Evolutionary conservation across 768 basidiomycete species (phyloP).

Genomic region (Tubosaeta sp.): DNA sequence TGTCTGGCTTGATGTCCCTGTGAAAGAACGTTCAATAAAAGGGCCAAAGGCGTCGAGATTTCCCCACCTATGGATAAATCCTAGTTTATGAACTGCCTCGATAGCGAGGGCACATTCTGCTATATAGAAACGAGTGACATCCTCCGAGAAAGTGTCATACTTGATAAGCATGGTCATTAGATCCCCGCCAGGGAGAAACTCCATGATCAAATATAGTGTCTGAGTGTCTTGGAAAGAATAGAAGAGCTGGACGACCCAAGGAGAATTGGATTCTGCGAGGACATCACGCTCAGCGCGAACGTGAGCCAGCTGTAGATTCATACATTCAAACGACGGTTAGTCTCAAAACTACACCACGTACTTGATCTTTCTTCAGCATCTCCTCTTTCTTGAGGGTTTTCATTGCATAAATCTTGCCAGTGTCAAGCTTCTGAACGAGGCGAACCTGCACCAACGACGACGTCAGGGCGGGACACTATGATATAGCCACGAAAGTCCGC

Average conservation of each 20-base stretch:
- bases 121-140: conserved; percentile 97
- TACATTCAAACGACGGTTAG: conserved; percentile 6
- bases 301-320: conserved; percentile 73
- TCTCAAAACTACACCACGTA: conserved; percentile 28
- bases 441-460: conserved; percentile 50
- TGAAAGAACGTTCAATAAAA: not conserved
- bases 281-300: conserved; percentile 98
- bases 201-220: conserved; percentile 97
- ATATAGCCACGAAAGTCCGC: not conserved
- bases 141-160: conserved; percentile 98
- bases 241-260: conserved; percentile 95
- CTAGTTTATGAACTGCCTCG: conserved; percentile 94
- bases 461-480: not conserved
- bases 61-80: conserved; percentile 91
- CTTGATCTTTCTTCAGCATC: conserved; percentile 99
- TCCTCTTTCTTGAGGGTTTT: conserved; percentile 96
- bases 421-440: conserved; percentile 93
- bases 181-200: conserved; percentile 97
- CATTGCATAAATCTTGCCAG: conserved; percentile 99
- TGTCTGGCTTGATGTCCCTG: conserved; percentile 99
- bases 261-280: conserved; percentile 90
- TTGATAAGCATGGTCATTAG: conserved; percentile 99
- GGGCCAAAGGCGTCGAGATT: not conserved
- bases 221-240: conserved; percentile 97
- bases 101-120: conserved; percentile 98